Evolutionary conservation across 495 filamentous ascomycete genomes (phyloP), one percentile per base, ranked within the genome.

Genomic region (Hypoxylon intermedium): DNA sequence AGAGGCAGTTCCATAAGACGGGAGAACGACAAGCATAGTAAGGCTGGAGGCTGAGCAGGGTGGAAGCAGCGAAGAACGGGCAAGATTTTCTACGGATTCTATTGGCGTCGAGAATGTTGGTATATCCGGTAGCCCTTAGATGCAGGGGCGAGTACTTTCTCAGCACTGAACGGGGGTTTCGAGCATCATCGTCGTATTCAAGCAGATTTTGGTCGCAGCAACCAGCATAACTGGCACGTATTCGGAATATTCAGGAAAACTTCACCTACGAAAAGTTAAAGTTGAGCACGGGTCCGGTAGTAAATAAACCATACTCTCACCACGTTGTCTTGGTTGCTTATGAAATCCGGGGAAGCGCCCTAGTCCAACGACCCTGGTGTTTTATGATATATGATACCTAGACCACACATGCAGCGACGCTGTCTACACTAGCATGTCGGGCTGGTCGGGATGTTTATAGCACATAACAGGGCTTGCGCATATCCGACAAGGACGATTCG

Each of bases 31-130:
- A 26, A 63, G 57, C 36, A 30, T 63, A 63, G 60, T 63, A 63
- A 63, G 53, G 60, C 60, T 63, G 33, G 47, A 38, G 34, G 60
- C 60, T 63, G 60, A 48, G 46, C 36, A 52, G 24, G 52, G 50
- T 16, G 47, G 53, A 16, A 38, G 46, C 53, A 41, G 60, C 46
- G 53, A 63, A 51, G 12, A 31, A 23, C 6, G 7, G 11, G 23
- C 53, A 41, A 33, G 26, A 43, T 30, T 48, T 34, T 44, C 33
- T n/a, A n/a, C 21, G 20, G 20, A 28, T 9, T 30, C 19, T 57
- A 48, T 42, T 53, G 47, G 55, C 34, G 23, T 41, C 18, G 20
- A 52, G 16, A 6, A 26, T 7, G 24, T 26, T 26, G 24, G 4
- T 26, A 36, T 36, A 9, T 34, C 3, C 13, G 31, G 47, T 24